Base-by-base conservation (phyloP, 352 stramenopile species). In the Globisporangium alternatum region DNA sequence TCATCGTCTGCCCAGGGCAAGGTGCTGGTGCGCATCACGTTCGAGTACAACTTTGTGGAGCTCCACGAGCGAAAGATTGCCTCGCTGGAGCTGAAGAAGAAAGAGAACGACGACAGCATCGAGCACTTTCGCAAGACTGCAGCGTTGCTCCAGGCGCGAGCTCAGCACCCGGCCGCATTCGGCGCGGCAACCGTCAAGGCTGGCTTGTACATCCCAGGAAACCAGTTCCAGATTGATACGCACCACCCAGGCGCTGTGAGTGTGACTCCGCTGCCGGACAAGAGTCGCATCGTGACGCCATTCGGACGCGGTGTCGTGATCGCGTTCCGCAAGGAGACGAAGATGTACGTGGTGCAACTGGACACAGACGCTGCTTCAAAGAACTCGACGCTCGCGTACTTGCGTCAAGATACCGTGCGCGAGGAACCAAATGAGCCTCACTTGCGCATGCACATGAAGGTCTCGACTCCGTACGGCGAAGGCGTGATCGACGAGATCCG, bases 341-440 rank as follows among this genome's bases (percentile, higher is more conserved):
- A 88, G 64, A 88, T 93, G 72, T 95, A 93, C 62, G 77, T 95
- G 8, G 81, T 93, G 12, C 84, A 91, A 56, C 68, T 95, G 41
- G 83, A 91, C 61, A 79, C 78, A 13, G 72, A 87, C 44, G 60
- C 71, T 6, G 74, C 79, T 6, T 74, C 75, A 7, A 91, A 88
- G 69, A 87, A 76, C 53, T 68, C 77, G 22, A 90, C 76, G 6
- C 64, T 87, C 41, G 86, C 84, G 39, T 95, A 92, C 59, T 56
- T 95, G 67, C 83, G 79, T 4, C 75, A 88, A 35, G 70, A 81
- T 2, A 67, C 78, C 43, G 86, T 95, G 17, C 69, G 66, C n/a
- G 86, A 95, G 60, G 86, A 93, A 54, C 71, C 78, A 1, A 71
- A 81, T 31, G 74, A 86, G 62, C 83, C 85, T 8, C 67, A 88